Percentiles rank a stretch among this genome's conserved stretches.
Evolutionary conservation across 257 asterid species (phyloP).

Genomic region (Solanum sitiens): DNA sequence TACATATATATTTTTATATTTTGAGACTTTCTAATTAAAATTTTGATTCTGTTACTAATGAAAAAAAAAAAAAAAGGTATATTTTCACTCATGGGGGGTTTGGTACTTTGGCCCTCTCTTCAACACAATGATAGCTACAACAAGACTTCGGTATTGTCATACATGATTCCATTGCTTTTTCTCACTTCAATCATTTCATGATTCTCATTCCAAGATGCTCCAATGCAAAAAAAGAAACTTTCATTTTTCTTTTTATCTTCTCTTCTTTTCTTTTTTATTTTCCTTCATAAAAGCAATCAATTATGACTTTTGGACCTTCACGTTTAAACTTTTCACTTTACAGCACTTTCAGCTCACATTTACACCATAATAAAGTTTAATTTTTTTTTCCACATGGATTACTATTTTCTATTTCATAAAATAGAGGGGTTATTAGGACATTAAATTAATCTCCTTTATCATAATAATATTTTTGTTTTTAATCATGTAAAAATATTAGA

Average conservation of each 20-base stretch:
- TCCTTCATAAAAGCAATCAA: not conserved
- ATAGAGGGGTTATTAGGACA: not conserved
- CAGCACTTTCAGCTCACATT: not conserved
- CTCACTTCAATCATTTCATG: not conserved
- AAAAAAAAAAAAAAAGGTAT: too few relatives aligned
- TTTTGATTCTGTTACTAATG: fast-evolving
- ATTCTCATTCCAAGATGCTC: not conserved
- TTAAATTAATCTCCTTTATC: not conserved
- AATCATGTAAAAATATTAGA: not conserved
- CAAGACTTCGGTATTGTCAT: not conserved
- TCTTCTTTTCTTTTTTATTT: not conserved
- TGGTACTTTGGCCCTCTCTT: not conserved
- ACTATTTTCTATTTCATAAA: not conserved
- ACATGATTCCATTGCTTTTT: not conserved
- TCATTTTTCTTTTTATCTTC: not conserved
- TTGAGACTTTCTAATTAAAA: too few relatives aligned
- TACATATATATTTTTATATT: too few relatives aligned
- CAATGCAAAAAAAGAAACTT: not conserved
- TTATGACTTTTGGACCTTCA: constrained; percentile 1
- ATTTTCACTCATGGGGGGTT: not conserved
- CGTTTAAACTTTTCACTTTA: not conserved
- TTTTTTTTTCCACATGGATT: not conserved
- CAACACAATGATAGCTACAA: not conserved
- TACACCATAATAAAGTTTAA: not conserved
- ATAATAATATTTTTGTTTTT: too few relatives aligned